Conservation (phyloP, 176 grass and related monocot species). For the Cenchrus fungigraminus region DNA sequence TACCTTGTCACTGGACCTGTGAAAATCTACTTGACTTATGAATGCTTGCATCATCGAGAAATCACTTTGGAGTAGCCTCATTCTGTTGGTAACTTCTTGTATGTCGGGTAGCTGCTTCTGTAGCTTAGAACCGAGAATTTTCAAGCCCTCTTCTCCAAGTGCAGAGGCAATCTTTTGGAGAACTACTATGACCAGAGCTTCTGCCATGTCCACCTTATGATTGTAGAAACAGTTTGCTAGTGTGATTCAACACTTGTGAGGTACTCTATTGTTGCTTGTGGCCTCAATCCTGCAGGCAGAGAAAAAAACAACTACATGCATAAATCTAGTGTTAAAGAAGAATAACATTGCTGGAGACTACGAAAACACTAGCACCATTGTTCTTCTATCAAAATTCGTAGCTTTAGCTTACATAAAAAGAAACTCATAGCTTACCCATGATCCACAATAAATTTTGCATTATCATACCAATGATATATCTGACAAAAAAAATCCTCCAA, state of each 20-base stretch:
- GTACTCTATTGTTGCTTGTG: not conserved
- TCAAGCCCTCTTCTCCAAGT: slow-evolving; percentile 18
- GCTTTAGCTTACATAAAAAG: not conserved
- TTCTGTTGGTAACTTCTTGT: slow-evolving; percentile 37
- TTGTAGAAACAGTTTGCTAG: not conserved
- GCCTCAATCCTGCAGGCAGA: slow-evolving; percentile 5
- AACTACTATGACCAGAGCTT: slow-evolving; percentile 44
- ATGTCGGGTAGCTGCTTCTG: slow-evolving; percentile 29
- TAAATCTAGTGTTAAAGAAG: not conserved
- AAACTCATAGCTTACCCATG: not conserved
- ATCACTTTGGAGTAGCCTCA: slow-evolving; percentile 34
- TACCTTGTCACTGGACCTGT: slow-evolving; percentile 23
- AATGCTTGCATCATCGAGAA: slow-evolving; percentile 46
- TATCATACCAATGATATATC: not conserved
- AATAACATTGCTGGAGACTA: not conserved
- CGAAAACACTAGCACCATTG: not conserved
- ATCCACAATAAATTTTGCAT: not conserved
- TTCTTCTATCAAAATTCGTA: not conserved
- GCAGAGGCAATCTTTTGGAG: slow-evolving; percentile 34
- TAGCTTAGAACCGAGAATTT: slow-evolving; percentile 27
- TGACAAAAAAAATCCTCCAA: not conserved
- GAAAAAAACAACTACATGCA: slow-evolving; percentile 2
- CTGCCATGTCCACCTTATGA: slow-evolving; percentile 22
- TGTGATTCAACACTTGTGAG: not conserved
- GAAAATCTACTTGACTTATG: slow-evolving; percentile 23